Evolutionary conservation across 2,329 filamentous ascomycete genomes (phyloP).

Genomic region (Lecanosticta acicola): DNA sequence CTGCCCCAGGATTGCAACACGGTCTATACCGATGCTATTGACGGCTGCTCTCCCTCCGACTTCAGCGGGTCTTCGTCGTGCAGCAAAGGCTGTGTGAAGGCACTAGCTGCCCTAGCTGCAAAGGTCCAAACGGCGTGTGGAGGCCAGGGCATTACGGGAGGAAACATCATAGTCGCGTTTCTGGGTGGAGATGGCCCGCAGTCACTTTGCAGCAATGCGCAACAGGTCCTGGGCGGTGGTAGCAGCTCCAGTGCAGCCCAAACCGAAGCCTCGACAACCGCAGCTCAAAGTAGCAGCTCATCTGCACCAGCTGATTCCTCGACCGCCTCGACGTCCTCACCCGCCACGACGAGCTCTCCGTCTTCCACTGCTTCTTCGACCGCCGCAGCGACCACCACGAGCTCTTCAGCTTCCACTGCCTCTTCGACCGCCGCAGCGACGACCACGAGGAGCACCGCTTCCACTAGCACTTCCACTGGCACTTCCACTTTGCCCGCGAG

Average conservation of each 20-base stretch:
- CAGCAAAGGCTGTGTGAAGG: conserved; percentile 38
- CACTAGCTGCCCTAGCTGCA: conserved; percentile 33
- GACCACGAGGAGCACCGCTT: conserved; percentile 15
- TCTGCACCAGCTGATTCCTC: conserved; percentile 4
- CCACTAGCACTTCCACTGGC: conserved; percentile 4
- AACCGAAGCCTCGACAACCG: background rate
- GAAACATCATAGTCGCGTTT: conserved; percentile 41
- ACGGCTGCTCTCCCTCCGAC: conserved; percentile 38
- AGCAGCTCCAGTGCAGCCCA: conserved; percentile 6
- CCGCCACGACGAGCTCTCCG: conserved; percentile 14
- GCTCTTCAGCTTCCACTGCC: conserved; percentile 4
- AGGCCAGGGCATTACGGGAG: conserved; percentile 33
- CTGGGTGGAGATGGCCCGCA: conserved; percentile 36
- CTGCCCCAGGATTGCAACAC: conserved; percentile 36
- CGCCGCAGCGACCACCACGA: conserved; percentile 2
- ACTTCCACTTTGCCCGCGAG: conserved; percentile 9
- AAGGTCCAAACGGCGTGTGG: conserved; percentile 33
- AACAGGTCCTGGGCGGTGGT: conserved; percentile 13
- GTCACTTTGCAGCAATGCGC: conserved; percentile 36
- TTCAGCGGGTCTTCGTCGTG: conserved; percentile 38
- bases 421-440: conserved; percentile 11
- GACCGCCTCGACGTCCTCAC: conserved; percentile 13
- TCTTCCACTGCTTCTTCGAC: conserved; percentile 15
- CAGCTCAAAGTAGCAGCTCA: background rate
- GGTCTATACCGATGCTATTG: conserved; percentile 39